These are phyloP conservation scores for Mycosphaerella arachidis DNA, from an alignment of 2,329 filamentous ascomycete genomes.

Conservation along the genomic window DNA sequence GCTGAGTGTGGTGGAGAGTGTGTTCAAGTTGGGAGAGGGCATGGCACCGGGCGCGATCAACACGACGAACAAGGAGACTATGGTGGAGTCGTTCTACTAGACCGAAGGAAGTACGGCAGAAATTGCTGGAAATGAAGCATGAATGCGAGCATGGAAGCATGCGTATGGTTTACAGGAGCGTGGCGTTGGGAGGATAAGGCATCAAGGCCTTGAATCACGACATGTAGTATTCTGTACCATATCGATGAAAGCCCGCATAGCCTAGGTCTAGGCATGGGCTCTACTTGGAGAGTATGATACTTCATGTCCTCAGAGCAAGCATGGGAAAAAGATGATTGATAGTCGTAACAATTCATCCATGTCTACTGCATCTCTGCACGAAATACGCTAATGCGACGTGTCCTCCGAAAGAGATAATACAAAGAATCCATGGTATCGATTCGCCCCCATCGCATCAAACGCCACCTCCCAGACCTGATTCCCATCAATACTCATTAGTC, in stretches of 20 bases:
- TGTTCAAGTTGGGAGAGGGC: conserved; percentile 85
- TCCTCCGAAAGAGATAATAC: not conserved
- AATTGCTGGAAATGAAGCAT: not conserved
- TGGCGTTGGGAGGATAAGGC: conserved; percentile 10
- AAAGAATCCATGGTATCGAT: not conserved
- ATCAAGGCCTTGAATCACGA: not conserved
- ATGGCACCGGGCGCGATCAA: conserved; percentile 73
- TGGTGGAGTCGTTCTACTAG: conserved; percentile 98
- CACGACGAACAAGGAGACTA: conserved; percentile 87
- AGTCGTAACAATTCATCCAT: not conserved
- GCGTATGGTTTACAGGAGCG: conserved; percentile 9
- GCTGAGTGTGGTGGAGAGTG: conserved; percentile 90
- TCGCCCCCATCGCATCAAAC: not conserved
- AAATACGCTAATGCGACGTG: not conserved
- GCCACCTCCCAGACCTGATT: not conserved
- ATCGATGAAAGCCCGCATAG: not conserved
- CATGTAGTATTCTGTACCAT: not conserved
- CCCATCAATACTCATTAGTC: not conserved
- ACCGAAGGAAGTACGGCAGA: not conserved
- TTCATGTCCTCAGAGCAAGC: too few species aligned
- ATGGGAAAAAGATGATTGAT: not conserved
- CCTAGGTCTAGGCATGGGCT: not conserved
- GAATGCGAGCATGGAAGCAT: not conserved
- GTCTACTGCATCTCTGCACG: not conserved
- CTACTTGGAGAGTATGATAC: not conserved